Evolutionary conservation across 2,329 filamentous ascomycete species (phyloP), one percentile per base, ranked within the genome.

Genomic region (Fusarium sacchari): DNA sequence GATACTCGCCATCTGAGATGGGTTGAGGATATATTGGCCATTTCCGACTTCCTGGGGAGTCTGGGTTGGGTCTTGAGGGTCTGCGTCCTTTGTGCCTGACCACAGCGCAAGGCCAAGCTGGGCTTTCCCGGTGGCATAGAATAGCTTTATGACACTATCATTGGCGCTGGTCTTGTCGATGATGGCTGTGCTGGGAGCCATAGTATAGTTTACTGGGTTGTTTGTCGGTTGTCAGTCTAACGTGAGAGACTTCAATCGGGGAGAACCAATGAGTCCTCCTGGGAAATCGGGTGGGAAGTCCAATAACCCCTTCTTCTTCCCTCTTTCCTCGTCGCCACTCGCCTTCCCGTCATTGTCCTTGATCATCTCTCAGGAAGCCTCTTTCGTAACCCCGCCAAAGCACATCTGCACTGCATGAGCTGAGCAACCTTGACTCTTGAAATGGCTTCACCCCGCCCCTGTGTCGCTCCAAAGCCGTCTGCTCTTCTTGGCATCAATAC

Each of bases 21-120:
- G 60, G 2, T 64, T 64, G 2, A 58, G 42, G 43, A 59, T 59
- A 28, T 49, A 59, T 11, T 62, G 60, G 50, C 40, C 34, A 34
- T 62, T 39, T 1, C 60, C 60, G 5, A 62, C 42, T 0, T 62
- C 50, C 4, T 20, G 40, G 0, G 60, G 60, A n/a, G 50, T 6
- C 6, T 62, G 50, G 2, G 40, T 28, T 1, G 60, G 11, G 22
- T 40, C 22, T 20, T 28, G 5, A 5, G 60, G 60, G 15, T 62
- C 60, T 22, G 14, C 18, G 15, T 62, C 50, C 10, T 62, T 57
- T 3, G 40, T 62, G 2, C 32, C 32, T 28, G 40, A 20, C 60
- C 50, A 62, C 6, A 62, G n/a, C 1, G 18, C 7, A 46, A 62
- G 50, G 26, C 60, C 50, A 4, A 62, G 50, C 22, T 62, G 50